Conservation (phyloP, 2,329 filamentous ascomycete genomes). For the Graphiopsis chlorocephala region DNA sequence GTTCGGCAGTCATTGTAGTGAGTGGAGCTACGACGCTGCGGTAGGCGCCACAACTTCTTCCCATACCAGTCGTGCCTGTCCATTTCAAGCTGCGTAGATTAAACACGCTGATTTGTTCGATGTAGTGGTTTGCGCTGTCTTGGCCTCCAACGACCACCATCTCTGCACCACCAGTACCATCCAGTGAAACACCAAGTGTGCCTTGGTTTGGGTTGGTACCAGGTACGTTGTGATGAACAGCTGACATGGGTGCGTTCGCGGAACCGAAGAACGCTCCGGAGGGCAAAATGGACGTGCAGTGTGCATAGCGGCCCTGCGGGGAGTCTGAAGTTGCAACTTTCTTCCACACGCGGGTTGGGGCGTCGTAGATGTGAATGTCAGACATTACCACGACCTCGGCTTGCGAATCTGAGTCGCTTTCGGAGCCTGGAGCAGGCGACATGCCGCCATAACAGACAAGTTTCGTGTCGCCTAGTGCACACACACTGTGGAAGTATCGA, state of each 20-base stretch:
- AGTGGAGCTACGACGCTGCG: constrained; percentile 90
- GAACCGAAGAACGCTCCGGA: constrained; percentile 87
- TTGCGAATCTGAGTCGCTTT: constrained; percentile 66
- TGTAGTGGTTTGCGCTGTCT: constrained; percentile 97
- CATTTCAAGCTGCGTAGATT: constrained; percentile 93
- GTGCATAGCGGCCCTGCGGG: constrained; percentile 91
- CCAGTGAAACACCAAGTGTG: constrained; percentile 80
- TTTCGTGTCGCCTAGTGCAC: constrained; percentile 88
- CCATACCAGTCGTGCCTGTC: constrained; percentile 83
- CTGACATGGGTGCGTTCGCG: constrained; percentile 75
- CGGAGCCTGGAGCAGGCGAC: constrained; percentile 64
- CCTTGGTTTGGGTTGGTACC: constrained; percentile 83
- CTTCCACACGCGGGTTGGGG: constrained; percentile 77
- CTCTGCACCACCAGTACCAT: constrained; percentile 88
- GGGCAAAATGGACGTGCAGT: constrained; percentile 88
- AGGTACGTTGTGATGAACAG: constrained; percentile 84
- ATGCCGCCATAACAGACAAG: constrained; percentile 98
- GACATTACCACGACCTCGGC: constrained; percentile 84
- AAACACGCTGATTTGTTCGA: constrained; percentile 98
- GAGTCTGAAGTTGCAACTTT: constrained; percentile 70
- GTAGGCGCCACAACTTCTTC: constrained; percentile 93
- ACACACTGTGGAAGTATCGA: constrained; percentile 96
- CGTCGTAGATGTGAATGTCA: constrained; percentile 94
- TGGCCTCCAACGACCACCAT: constrained; percentile 97
- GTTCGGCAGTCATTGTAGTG: constrained; percentile 61